Base-by-base conservation (phyloP, 129 eudicot species). In the Glebionis coronaria region DNA sequence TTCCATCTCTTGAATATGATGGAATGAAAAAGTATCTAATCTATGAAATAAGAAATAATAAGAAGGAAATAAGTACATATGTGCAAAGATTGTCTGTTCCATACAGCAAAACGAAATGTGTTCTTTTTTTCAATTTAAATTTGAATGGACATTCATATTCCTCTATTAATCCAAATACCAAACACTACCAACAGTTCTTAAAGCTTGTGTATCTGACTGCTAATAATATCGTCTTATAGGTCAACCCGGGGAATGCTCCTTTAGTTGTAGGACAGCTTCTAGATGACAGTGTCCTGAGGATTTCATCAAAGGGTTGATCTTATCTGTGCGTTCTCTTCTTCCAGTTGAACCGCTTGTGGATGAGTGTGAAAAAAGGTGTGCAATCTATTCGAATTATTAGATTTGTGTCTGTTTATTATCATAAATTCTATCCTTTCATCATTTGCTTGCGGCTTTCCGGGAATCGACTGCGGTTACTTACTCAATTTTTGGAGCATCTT, bases 221-320 rank as follows among this genome's bases (percentile, higher is more conserved):
- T 25, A 68, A 20, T 73, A 44, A 61, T 8, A 54, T 73, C 12
- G 53, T 4, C 72, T 65, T 61, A 47, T 74, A 91, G 98, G 98
- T 92, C 51, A 92, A 92, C 76, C 98, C 98, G 0, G 95, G 96
- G 69, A 92, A 92, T 68, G 96, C 98, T 55, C 98, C 98, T 54
- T 73, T 92, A 82, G 98, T 92, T 76, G 98, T 92, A 9, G 98
- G 98, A 61, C 98, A 92, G 77, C 91, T 92, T 19, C 70, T 92
- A 45, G 98, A 92, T 72, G 98, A 92, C n/a, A 92, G 77, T 92
- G 98, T 25, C 98, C 98, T 61, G 98, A 92, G 81, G 98, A 92
- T 88, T 92, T 92, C 77, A 92, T 92, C 50, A 92, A 92, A 78
- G 98, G 98, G 49, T 81, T 92, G 61, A 92, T 92, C 51, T 80